phyloP scores from a whole-genome alignment of 768 basidiomycete genomes.

The Panaeolus papilionaceus region DNA sequence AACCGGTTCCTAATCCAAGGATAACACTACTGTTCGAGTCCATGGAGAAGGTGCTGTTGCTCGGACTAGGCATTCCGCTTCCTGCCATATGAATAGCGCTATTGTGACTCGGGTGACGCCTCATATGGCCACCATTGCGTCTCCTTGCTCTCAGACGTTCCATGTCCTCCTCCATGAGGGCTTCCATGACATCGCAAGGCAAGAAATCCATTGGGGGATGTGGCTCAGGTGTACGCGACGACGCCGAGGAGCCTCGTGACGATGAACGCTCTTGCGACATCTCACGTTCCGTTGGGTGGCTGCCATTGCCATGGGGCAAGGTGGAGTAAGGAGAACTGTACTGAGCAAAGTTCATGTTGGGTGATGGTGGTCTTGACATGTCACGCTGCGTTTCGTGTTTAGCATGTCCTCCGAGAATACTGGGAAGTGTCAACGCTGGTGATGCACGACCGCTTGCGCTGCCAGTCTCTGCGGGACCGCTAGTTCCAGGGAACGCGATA shows the following conservation, averaged over 20 bases:
- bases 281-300: constrained; percentile 2
- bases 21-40: constrained; percentile 76
- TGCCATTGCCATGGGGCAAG: background rate
- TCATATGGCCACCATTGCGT: constrained; percentile 45
- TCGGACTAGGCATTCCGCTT: constrained; percentile 66
- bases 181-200: constrained; percentile 85
- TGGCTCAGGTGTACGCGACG: constrained; percentile 37
- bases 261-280: constrained; percentile 37
- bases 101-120: constrained; percentile 37
- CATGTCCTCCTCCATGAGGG: constrained; percentile 94
- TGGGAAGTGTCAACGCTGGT: constrained; percentile 33
- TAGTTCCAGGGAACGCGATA: constrained; percentile 75
- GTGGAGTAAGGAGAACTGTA: constrained; percentile 78
- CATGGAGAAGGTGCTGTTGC: constrained; percentile 78
- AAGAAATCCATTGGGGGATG: constrained; percentile 58
- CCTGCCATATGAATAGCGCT: constrained; percentile 31
- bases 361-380: constrained; percentile 76
- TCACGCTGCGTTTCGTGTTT: constrained; percentile 38
- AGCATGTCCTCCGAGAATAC: constrained; percentile 25
- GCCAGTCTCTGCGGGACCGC: constrained; percentile 73
- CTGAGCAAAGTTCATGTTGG: constrained; percentile 77
- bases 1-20: constrained; percentile 79
- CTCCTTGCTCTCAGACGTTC: constrained; percentile 82
- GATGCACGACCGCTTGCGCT: constrained; percentile 57
- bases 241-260: constrained; percentile 35